Evolutionary conservation across 345 rosid genomes (phyloP).

Genomic region (Eucalyptus marginata): DNA sequence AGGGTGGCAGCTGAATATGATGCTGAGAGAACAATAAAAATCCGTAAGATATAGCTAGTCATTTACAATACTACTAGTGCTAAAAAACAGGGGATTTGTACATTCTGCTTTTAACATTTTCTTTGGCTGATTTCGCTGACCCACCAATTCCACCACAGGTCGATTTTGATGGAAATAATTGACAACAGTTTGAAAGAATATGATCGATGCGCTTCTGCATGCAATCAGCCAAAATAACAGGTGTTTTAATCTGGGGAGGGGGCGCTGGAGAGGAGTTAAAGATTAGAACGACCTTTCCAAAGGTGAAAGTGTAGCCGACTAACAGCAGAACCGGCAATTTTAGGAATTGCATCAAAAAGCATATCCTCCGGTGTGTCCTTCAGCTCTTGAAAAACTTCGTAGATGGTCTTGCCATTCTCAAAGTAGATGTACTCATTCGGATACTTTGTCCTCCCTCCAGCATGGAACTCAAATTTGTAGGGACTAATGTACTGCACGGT

Average conservation of each 20-base stretch:
- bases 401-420: slow-evolving; percentile 45
- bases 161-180: neutral
- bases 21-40: neutral
- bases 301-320: slow-evolving; percentile 23
- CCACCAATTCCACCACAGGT: neutral
- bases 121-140: neutral
- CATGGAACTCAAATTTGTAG: slow-evolving; percentile 45
- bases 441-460: slow-evolving; percentile 45
- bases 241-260: neutral
- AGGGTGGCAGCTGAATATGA: neutral
- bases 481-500: slow-evolving; percentile 31
- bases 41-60: neutral
- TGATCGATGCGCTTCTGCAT: neutral
- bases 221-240: neutral
- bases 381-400: slow-evolving; percentile 42
- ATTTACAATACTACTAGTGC: neutral
- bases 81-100: neutral
- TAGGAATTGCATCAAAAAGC: slow-evolving; percentile 32
- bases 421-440: slow-evolving; percentile 46
- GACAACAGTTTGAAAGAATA: neutral
- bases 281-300: slow-evolving; percentile 29
- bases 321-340: slow-evolving; percentile 22
- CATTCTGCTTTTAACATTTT: neutral
- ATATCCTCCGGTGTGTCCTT: slow-evolving; percentile 34
- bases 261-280: neutral